Base-by-base conservation (phyloP, 306 rosid species). In the Aeschynomene evenia region DNA sequence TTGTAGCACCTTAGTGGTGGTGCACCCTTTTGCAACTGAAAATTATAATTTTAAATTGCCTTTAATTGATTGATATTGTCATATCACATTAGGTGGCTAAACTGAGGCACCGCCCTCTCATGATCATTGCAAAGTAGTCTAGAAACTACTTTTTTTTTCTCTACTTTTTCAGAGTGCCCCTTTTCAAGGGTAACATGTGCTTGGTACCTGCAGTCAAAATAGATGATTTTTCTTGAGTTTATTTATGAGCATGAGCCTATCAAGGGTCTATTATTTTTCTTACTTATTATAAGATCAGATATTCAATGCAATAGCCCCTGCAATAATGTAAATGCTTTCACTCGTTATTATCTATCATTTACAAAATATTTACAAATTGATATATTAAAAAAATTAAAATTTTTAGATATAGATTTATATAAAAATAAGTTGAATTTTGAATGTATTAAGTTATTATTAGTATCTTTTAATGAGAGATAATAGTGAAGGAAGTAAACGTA, bases 191-290 rank as follows among this genome's bases (percentile, higher is more conserved):
- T 16, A 15, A 59, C 28, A 4, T 49, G 29, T 12, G 48, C 37
- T 42, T 42, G 50, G 52, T 31, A n/a, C 61, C 33, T 22, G 10
- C 62, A 77, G 77, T 71, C 81, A 70, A 77, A 37, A 55, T 77
- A 29, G 59, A 22, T 29, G 58, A 51, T 23, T 52, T 52, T 62
- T 31, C 57, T 61, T 45, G 16, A 11, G 42, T 31, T 58, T 28
- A 37, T 12, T 8, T 13, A 40, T 1, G 48, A 40, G 56, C 22
- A 72, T 55, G 40, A 8, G 0, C 66, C 26, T 39, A 42, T 49
- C 34, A 46, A 2, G 50, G 37, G 56, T 40, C 66, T 42, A n/a
- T 75, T n/a, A n/a, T n/a, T n/a, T n/a, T 75, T 34, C 45, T 39
- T 10, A 4, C 45, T 39, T 39, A 39, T 39, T 39, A 39, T 6